Evolutionary conservation across 2,329 filamentous ascomycete species (phyloP).

Genomic region (Hirsutella thompsonii): DNA sequence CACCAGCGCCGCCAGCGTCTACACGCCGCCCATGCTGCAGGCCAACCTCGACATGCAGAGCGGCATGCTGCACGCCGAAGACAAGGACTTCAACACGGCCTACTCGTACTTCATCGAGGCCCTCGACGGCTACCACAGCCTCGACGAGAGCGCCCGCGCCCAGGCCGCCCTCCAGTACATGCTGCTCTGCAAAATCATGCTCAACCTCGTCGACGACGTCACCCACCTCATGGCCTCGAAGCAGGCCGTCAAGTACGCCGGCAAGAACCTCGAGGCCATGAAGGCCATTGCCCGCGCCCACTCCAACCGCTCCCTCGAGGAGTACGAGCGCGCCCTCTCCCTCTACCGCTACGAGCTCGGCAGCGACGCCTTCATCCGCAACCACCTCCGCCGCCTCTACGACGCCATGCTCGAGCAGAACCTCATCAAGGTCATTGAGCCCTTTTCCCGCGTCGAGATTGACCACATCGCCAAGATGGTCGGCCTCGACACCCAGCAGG

Average conservation of each 20-base stretch:
- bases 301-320: constrained; percentile 86
- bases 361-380: constrained; percentile 90
- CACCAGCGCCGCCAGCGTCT: constrained; percentile 91
- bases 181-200: constrained; percentile 99
- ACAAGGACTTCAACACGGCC: constrained; percentile 97
- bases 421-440: constrained; percentile 98
- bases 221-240: constrained; percentile 90
- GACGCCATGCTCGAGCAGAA: constrained; percentile 99
- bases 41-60: constrained; percentile 98
- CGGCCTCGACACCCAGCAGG: constrained; percentile 86
- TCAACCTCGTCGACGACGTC: constrained; percentile 93
- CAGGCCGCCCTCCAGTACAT: constrained; percentile 98
- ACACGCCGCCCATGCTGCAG: constrained; percentile 89
- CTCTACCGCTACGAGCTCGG: constrained; percentile 89
- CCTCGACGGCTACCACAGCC: constrained; percentile 87
- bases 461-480: constrained; percentile 97
- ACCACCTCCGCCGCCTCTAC: constrained; percentile 89
- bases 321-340: constrained; percentile 88
- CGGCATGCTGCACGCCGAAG: constrained; percentile 96
- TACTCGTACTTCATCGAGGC: constrained; percentile 99
- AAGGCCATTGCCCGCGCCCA: constrained; percentile 95
- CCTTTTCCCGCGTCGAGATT: constrained; percentile 94
- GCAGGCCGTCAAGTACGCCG: constrained; percentile 91
- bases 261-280: constrained; percentile 95
- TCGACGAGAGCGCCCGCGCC: constrained; percentile 80